Evolutionary conservation across 768 basidiomycete genomes (phyloP), one percentile per base, ranked within the genome.

Genomic region (Serendipita indica): DNA sequence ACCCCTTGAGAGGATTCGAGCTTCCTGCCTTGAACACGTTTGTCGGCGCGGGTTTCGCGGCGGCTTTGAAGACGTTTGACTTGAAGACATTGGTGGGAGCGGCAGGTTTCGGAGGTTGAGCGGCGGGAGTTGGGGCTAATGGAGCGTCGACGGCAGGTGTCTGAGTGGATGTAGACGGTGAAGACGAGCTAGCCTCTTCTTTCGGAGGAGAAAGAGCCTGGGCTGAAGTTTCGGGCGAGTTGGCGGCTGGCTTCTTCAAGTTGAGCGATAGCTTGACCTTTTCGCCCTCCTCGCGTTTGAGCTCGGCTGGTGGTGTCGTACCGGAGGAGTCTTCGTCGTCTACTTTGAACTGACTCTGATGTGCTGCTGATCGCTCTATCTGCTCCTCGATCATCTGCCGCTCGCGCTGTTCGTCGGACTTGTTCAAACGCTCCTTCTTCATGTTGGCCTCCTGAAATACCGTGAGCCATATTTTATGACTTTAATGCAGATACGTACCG

Each of bases 351-450:
- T 41, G 63, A 33, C 32, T 62, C 60, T 82, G 81, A 16, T 62
- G 49, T 28, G 72, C 73, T 4, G 73, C 75, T 1, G 94, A 96
- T 35, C 91, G 78, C 69, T 89, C 89, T 58, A 99, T 98, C 72
- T 99, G 94, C 65, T 96, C 92, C 10, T 84, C 77, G 62, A 99
- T 86, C 54, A 91, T 77, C 65, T 80, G 72, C 14, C 96, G 82
- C 70, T 98, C 94, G 39, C 96, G 79, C 69, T 91, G 88, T 70
- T 99, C 96, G 66, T 98, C 94, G 20, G 89, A 92, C 69, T 82
- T 84, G 25, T 89, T 89, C 22, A 83, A 79, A 14, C 93, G 78
- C 67, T 98, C 94, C 72, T 93, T 91, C 75, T 97, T 94, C 74
- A 85, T 65, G 20, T 81, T 83, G 14, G 88, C 87, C 70, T 89